Conservation (phyloP, 495 filamentous ascomycete genomes). For the Thermothielavioides terrestris region DNA sequence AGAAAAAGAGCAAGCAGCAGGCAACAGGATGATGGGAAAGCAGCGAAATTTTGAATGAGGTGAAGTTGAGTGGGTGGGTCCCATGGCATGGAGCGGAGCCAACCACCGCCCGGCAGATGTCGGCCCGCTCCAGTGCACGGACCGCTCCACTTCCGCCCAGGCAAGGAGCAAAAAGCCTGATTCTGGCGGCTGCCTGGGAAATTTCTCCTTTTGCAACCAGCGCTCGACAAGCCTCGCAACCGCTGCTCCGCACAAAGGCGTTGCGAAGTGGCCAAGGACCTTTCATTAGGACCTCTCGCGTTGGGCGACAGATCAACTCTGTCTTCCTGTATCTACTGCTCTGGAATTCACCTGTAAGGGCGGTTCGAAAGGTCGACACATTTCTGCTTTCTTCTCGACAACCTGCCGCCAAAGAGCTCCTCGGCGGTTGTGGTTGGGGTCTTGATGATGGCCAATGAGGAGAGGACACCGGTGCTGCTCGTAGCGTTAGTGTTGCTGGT, state of each 20-base stretch:
- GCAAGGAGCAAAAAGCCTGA: not conserved
- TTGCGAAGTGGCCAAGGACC: conserved; percentile 37
- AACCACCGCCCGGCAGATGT: conserved; percentile 9
- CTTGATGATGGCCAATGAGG: too few species aligned
- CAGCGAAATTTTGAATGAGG: conserved; percentile 29
- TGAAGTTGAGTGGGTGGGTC: conserved; percentile 11
- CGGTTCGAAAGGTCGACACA: conserved; percentile 60
- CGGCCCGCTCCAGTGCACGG: conserved; percentile 18
- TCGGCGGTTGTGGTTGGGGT: too few species aligned
- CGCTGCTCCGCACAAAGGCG: conserved; percentile 30
- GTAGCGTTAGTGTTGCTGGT: too few species aligned
- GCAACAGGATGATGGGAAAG: conserved; percentile 12
- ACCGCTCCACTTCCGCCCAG: not conserved
- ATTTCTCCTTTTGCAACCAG: conserved; percentile 37
- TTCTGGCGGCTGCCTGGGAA: not conserved
- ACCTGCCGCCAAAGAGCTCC: too few species aligned
- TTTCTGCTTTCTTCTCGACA: conserved; percentile 1
- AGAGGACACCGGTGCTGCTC: too few species aligned
- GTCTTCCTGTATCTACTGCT: conserved; percentile 95
- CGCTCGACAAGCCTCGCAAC: conserved; percentile 40
- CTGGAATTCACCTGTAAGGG: conserved; percentile 73
- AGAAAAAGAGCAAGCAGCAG: conserved; percentile 20
- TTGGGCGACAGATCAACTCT: conserved; percentile 58
- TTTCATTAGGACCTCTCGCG: conserved; percentile 63
- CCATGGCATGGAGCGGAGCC: not conserved